Evolutionary conservation across 2,329 filamentous ascomycete genomes (phyloP).

Genomic region (Lachnellula hyalina): DNA sequence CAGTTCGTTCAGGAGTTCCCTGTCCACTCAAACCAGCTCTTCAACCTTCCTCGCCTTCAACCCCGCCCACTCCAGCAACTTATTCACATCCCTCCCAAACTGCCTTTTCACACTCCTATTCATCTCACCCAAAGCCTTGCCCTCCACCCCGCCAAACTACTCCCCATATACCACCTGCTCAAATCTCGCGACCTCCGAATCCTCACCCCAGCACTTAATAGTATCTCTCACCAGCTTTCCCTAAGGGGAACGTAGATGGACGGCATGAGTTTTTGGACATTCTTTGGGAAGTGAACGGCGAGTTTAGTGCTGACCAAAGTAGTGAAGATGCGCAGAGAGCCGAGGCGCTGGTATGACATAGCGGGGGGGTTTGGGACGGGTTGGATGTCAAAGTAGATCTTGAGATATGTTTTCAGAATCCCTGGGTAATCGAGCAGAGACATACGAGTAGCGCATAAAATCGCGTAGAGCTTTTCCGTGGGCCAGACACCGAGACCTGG

Average conservation of each 20-base stretch:
- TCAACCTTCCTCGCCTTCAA: background rate
- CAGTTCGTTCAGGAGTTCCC: no score
- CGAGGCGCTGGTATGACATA: background rate
- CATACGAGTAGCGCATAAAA: background rate
- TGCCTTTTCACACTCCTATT: background rate
- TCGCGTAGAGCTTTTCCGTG: background rate
- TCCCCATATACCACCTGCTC: background rate
- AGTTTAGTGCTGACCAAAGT: background rate
- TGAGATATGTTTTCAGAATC: background rate
- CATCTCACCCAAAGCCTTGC: background rate
- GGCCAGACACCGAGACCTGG: background rate
- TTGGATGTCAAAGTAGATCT: background rate
- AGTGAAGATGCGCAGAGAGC: background rate
- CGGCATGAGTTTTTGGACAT: background rate
- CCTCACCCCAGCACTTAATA: background rate
- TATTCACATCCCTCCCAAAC: background rate
- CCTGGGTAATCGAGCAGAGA: no score
- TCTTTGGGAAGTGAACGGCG: background rate
- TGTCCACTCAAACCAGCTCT: background rate
- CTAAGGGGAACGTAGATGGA: conserved; percentile 1
- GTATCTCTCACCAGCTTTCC: background rate
- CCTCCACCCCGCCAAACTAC: background rate
- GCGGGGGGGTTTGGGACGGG: no score
- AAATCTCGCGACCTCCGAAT: conserved; percentile 1
- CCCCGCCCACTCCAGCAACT: background rate